These are phyloP conservation scores for Rhodamnia rubescens DNA, from an alignment of 345 rosid genomes.

Conservation along the genomic window DNA sequence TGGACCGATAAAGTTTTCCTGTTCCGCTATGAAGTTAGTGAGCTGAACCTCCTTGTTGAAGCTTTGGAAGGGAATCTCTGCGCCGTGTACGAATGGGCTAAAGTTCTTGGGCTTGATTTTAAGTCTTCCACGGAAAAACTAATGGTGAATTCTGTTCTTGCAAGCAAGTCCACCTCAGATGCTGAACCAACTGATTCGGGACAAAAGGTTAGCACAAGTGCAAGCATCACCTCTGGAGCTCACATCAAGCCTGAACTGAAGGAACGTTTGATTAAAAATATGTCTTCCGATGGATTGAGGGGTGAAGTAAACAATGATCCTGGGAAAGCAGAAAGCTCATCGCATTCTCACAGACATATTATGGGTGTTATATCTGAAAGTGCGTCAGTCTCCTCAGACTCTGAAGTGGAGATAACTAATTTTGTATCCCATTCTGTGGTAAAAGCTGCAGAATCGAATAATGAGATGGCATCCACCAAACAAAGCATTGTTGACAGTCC, in stretches of 20 bases:
- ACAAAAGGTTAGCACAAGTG: conserved; percentile 7
- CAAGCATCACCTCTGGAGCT: neutral
- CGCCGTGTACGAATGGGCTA: conserved; percentile 37
- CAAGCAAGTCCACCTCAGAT: neutral
- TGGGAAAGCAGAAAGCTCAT: neutral
- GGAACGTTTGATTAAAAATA: conserved; percentile 6
- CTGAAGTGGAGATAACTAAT: conserved; percentile 2
- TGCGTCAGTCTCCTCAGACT: conserved; percentile 26
- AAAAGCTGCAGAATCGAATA: neutral
- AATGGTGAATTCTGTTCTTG: neutral
- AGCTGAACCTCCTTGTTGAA: conserved; percentile 46
- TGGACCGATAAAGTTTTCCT: conserved; percentile 40
- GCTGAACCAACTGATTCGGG: neutral
- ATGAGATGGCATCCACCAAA: neutral
- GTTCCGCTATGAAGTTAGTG: conserved; percentile 31
- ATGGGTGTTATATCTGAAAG: conserved; percentile 8
- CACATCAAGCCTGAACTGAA: conserved; percentile 22
- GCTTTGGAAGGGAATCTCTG: conserved; percentile 49
- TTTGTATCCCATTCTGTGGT: neutral
- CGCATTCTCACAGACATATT: neutral
- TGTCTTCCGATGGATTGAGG: neutral
- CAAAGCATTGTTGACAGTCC: neutral
- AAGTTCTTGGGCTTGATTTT: conserved; percentile 18
- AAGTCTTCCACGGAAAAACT: conserved; percentile 4
- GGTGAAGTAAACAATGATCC: conserved; percentile 3